A percentile compares a stretch with the other conserved stretches of the same genome.
phyloP scores from a whole-genome alignment of 2,329 filamentous ascomycete genomes.

The Diaporthe citrichinensis region DNA sequence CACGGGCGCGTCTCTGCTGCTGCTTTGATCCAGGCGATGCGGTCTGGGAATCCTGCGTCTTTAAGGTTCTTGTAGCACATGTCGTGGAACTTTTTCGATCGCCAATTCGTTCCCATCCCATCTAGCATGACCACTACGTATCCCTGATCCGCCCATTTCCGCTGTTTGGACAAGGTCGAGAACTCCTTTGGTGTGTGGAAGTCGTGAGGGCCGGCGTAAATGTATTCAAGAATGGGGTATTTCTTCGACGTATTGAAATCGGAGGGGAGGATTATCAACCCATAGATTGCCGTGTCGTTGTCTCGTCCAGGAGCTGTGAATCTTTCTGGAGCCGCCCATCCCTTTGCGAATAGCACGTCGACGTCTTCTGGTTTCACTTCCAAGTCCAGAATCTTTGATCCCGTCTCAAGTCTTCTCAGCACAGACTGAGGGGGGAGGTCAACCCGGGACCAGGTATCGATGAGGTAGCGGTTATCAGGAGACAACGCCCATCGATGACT shows the following conservation, averaged over 20 bases:
- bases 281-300: background rate
- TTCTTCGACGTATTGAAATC: background rate
- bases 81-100: background rate
- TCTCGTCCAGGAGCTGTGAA: background rate
- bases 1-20: slow-evolving; percentile 1
- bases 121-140: slow-evolving; percentile 4
- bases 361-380: background rate
- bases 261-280: background rate
- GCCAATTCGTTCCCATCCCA: background rate
- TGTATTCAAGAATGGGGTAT: background rate
- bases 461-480: background rate
- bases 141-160: background rate
- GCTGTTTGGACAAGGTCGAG: background rate
- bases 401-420: background rate
- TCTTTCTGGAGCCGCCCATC: background rate
- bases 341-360: background rate
- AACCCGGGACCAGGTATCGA: slow-evolving; percentile 1
- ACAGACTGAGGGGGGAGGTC: background rate
- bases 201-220: background rate
- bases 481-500: background rate
- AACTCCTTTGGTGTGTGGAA: background rate
- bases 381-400: background rate
- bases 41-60: background rate
- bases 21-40: slow-evolving; percentile 6
- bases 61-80: slow-evolving; percentile 6